A percentile compares a stretch with the other conserved stretches of the same genome.
Evolutionary conservation across 2,329 filamentous ascomycete genomes (phyloP).

Genomic region (Tolypocladium album): DNA sequence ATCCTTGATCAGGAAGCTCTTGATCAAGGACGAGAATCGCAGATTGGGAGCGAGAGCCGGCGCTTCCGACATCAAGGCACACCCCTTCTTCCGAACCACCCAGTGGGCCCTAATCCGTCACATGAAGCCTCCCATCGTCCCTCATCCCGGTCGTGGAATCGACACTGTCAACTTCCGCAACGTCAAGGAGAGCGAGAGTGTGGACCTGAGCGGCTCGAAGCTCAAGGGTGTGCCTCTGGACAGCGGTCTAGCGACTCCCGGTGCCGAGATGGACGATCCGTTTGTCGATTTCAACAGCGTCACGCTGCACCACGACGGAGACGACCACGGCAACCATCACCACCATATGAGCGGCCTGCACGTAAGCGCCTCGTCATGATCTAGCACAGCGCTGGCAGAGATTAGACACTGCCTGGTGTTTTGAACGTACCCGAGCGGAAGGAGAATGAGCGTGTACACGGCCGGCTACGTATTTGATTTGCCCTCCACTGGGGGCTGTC

Average conservation of each 20-base stretch:
- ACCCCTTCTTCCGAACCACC: constrained; percentile 91
- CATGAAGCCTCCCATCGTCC: constrained; percentile 95
- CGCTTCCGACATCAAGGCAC: constrained; percentile 90
- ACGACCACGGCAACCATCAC: constrained; percentile 44
- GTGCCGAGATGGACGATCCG: constrained; percentile 72
- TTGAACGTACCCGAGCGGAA: not conserved
- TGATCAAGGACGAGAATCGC: constrained; percentile 96
- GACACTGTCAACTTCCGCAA: constrained; percentile 97
- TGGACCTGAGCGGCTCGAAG: constrained; percentile 63
- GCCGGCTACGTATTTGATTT: not conserved
- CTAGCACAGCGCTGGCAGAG: not conserved
- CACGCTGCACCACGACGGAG: constrained; percentile 91
- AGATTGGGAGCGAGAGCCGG: constrained; percentile 88
- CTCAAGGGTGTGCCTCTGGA: constrained; percentile 77
- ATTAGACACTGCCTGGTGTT: not conserved
- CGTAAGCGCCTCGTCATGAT: constrained; percentile 8
- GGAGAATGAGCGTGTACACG: not conserved
- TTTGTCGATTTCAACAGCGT: constrained; percentile 99
- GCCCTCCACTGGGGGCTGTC: not conserved
- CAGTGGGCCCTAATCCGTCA: constrained; percentile 96
- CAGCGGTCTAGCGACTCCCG: constrained; percentile 75
- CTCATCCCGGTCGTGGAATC: constrained; percentile 77
- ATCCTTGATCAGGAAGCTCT: constrained; percentile 85
- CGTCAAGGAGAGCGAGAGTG: constrained; percentile 92
- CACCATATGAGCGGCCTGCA: constrained; percentile 13